Conservation (phyloP, 1,284 basidiomycete genomes). For the Ustilago xerochloae region DNA sequence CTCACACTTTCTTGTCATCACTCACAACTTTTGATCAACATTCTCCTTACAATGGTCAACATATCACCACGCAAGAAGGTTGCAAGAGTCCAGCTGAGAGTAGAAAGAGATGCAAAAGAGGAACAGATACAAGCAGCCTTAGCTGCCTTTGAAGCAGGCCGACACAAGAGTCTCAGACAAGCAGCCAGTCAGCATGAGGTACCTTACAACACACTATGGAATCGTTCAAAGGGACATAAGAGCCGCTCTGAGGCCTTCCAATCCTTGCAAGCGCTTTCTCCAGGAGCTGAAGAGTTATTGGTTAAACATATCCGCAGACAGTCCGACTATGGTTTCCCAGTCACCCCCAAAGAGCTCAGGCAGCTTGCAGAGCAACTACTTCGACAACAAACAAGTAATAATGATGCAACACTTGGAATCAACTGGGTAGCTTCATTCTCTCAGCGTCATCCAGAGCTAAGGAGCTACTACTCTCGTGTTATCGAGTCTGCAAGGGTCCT, state of each 20-base stretch:
- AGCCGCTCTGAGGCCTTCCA: not conserved
- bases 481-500: not conserved
- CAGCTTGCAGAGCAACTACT: not conserved
- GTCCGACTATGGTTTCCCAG: not conserved
- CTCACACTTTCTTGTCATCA: too few species aligned
- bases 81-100: not conserved
- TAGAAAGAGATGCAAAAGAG: not conserved
- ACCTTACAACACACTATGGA: not conserved
- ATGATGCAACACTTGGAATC: not conserved
- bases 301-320: not conserved
- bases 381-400: not conserved
- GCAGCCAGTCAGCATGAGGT: not conserved
- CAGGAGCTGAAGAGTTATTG: not conserved
- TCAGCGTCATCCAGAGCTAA: not conserved
- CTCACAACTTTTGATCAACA: not conserved
- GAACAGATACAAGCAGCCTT: not conserved
- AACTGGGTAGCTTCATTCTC: not conserved
- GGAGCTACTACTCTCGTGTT: not conserved
- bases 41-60: not conserved
- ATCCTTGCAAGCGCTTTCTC: not conserved
- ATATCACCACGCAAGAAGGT: constrained; percentile 1
- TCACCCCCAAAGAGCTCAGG: not conserved
- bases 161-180: not conserved
- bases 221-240: not conserved
- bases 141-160: not conserved